Base-by-base conservation (phyloP, 768 basidiomycete genomes). In the Serpula lacrymans region DNA sequence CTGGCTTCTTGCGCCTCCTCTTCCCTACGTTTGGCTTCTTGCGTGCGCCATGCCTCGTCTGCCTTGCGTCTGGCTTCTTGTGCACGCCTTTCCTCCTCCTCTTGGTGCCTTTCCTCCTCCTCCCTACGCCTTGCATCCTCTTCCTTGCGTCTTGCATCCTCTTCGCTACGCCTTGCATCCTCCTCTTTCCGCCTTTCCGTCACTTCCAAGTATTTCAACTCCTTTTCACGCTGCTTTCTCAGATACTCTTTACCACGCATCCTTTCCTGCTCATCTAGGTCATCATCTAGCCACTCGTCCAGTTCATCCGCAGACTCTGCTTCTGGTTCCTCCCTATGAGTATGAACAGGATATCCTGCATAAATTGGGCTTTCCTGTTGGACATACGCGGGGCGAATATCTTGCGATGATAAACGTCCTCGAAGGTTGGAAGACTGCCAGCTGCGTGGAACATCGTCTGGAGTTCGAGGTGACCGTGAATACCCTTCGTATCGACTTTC, bases 121-220 rank as follows among this genome's bases (percentile, higher is more conserved):
- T 56, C 54, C 27, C 43, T 51, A 32, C 36, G 41, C 25, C 51
- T 41, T 4, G 56, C 50, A 6, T 55, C 50, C 27, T 58, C 57
- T 16, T 57, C 57, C 29, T 41, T 42, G 18, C 54, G 52, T 39
- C 41, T 51, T 2, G 59, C 52, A 20, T 71, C 71, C 13, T 67
- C 67, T 20, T 60, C 69, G 34, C 52, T 65, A 49, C 42, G 59
- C 45, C 51, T 58, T 24, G 63, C 42, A 4, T 63, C 60, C 24
- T 60, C 62, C 39, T 68, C 64, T 4, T 57, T 61, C 35, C 48
- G 51, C 23, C 30, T 54, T 12, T 58, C 66, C 10, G 66, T 65
- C 25, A 63, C 60, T 36, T 67, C 60, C 36, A 47, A 53, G 29
- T 37, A 39, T 17, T 37, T 43, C 7, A 45, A 43, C 54, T 59